These are phyloP conservation scores for Galium porrigens DNA, from an alignment of 305 asterid species.

Conservation along the genomic window DNA sequence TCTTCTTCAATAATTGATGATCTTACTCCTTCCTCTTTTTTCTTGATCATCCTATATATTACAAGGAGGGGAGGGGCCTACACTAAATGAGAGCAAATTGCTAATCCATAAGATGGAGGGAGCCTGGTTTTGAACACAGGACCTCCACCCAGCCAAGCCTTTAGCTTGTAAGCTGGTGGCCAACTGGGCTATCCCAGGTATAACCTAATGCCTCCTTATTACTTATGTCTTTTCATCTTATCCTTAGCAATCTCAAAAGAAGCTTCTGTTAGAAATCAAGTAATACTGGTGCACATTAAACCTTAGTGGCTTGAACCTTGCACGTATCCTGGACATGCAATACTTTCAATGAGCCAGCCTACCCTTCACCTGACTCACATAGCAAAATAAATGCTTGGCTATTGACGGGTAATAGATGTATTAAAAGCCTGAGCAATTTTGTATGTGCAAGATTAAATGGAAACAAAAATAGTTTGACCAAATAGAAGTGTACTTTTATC, in stretches of 20 bases:
- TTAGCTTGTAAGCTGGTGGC: too few relatives aligned
- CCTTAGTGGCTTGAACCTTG: not conserved
- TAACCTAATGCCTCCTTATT: not conserved
- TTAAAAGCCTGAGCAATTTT: not conserved
- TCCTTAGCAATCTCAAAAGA: not conserved
- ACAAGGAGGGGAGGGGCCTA: too few relatives aligned
- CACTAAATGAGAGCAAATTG: too few relatives aligned
- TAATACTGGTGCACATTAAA: not conserved
- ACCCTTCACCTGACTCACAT: not conserved
- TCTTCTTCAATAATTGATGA: not conserved
- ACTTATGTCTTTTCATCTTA: not conserved
- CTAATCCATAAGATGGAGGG: too few relatives aligned
- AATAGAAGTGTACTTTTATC: constrained; percentile 49
- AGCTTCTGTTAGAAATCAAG: not conserved
- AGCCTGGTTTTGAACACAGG: too few relatives aligned
- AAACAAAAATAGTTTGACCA: constrained; percentile 11
- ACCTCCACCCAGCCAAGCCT: too few relatives aligned
- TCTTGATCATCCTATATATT: too few relatives aligned
- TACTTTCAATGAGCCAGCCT: not conserved
- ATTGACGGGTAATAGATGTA: not conserved
- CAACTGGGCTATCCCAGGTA: not conserved
- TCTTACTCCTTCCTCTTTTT: not conserved
- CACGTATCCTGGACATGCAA: not conserved
- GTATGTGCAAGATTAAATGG: constrained; percentile 1
- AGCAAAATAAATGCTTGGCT: not conserved